Evolutionary conservation across 768 basidiomycete genomes (phyloP).

Genomic region (Termitomyces eurrhizus): DNA sequence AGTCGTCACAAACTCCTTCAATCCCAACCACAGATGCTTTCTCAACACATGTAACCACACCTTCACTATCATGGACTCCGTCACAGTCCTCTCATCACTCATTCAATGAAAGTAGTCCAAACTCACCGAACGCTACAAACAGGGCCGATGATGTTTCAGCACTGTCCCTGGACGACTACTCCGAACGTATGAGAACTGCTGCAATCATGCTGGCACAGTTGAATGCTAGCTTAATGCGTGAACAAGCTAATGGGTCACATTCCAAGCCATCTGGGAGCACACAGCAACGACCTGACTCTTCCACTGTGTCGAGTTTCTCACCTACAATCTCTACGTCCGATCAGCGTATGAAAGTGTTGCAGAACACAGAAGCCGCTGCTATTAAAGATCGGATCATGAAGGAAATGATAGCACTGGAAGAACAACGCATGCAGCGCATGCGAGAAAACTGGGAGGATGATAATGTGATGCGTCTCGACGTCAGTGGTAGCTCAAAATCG

Average conservation of each 20-base stretch:
- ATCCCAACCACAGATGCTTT: constrained; percentile 22
- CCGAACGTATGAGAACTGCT: constrained; percentile 96
- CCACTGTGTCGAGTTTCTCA: constrained; percentile 42
- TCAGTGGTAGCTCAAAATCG: constrained; percentile 54
- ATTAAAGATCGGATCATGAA: constrained; percentile 97
- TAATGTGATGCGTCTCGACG: constrained; percentile 55
- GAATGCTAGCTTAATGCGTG: constrained; percentile 72
- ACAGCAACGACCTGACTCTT: constrained; percentile 15
- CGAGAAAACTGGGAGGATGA: constrained; percentile 64
- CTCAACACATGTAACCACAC: constrained; percentile 14
- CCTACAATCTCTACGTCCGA: constrained; percentile 22
- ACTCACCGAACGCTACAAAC: constrained; percentile 10
- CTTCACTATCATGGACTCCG: constrained; percentile 5
- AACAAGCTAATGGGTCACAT: constrained; percentile 31
- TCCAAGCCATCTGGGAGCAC: constrained; percentile 3
- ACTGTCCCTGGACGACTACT: constrained; percentile 94
- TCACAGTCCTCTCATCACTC: constrained; percentile 3
- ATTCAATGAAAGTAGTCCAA: constrained; percentile 11
- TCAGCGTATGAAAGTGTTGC: constrained; percentile 62
- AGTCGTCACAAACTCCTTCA: constrained; percentile 45
- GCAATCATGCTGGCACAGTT: constrained; percentile 98
- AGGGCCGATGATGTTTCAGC: constrained; percentile 20
- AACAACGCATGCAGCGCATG: constrained; percentile 96
- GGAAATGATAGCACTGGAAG: constrained; percentile 96
- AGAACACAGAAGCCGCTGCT: constrained; percentile 78